A percentile compares a stretch with the other conserved stretches of the same genome.
Evolutionary conservation across 805 yeast genomes (phyloP).

Genomic region (Torulaspora maleeae): DNA sequence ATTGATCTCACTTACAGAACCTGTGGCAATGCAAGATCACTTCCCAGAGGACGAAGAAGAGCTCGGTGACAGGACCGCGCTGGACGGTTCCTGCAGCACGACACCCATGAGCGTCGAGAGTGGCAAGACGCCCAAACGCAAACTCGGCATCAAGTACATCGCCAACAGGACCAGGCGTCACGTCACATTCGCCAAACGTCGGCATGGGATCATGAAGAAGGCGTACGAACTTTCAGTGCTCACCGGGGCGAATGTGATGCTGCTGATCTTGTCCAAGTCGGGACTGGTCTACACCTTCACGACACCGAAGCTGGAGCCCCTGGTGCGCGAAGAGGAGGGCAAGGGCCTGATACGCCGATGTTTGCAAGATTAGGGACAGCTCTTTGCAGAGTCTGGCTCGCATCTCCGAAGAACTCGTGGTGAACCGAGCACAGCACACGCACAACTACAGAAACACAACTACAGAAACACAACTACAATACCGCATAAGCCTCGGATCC

Average conservation of each 20-base stretch:
- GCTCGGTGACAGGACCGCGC: neutral
- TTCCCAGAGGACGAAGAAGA: constrained; percentile 9
- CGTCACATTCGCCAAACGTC: constrained; percentile 94
- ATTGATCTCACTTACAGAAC: neutral
- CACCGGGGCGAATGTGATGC: constrained; percentile 92
- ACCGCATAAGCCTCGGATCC: too few relatives aligned
- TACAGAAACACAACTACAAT: neutral
- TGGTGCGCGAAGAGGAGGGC: constrained; percentile 92
- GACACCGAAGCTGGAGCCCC: constrained; percentile 92
- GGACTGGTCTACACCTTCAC: constrained; percentile 96
- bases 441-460: neutral
- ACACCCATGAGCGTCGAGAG: constrained; percentile 2
- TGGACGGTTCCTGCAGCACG: constrained; percentile 3
- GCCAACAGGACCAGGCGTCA: constrained; percentile 95
- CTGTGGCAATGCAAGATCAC: neutral
- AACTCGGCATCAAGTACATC: constrained; percentile 65
- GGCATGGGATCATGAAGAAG: constrained; percentile 97
- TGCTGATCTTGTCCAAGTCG: constrained; percentile 88
- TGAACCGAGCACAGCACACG: too few relatives aligned
- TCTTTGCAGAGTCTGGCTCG: too few relatives aligned
- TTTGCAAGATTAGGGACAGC: constrained; percentile 41
- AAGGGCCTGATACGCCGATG: constrained; percentile 92
- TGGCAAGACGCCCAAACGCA: constrained; percentile 4
- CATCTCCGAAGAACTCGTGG: too few relatives aligned
- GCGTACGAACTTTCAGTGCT: constrained; percentile 93